These are phyloP conservation scores for Pichia sp. DNA, from an alignment of 1,139 yeast genomes.

Conservation along the genomic window DNA sequence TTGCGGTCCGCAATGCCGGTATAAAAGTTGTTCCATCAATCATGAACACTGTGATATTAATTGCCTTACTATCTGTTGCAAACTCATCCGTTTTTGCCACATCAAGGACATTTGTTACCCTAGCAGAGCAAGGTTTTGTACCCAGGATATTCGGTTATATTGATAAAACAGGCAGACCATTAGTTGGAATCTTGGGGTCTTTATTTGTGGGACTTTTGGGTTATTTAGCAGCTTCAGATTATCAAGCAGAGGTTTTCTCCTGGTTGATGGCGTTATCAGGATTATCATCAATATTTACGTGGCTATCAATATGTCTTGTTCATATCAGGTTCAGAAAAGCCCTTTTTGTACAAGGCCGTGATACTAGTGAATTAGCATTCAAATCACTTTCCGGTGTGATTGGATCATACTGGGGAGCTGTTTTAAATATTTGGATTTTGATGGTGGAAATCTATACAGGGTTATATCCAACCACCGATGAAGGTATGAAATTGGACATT, in stretches of 20 bases:
- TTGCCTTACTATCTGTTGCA: constrained; percentile 60
- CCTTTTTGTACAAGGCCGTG: constrained; percentile 49
- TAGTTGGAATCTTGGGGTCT: constrained; percentile 49
- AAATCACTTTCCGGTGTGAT: constrained; percentile 52
- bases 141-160: constrained; percentile 63
- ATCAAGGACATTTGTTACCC: constrained; percentile 68
- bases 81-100: constrained; percentile 68
- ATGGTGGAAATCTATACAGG: constrained; percentile 65
- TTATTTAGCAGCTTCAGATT: constrained; percentile 54
- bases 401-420: constrained; percentile 60
- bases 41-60: constrained; percentile 57
- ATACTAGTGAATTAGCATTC: constrained; percentile 57
- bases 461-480: constrained; percentile 37
- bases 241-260: constrained; percentile 49
- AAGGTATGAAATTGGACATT: constrained; percentile 10
- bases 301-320: constrained; percentile 66
- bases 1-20: constrained; percentile 52
- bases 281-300: constrained; percentile 74
- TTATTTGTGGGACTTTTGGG: constrained; percentile 54
- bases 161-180: constrained; percentile 63
- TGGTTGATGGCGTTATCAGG: constrained; percentile 86
- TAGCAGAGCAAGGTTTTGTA: constrained; percentile 73
- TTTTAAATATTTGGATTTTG: constrained; percentile 51
- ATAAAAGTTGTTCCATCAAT: constrained; percentile 51
- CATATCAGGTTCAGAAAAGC: constrained; percentile 73